Conservation (phyloP, 139 green algal species). For the Coelastrella sp. region DNA sequence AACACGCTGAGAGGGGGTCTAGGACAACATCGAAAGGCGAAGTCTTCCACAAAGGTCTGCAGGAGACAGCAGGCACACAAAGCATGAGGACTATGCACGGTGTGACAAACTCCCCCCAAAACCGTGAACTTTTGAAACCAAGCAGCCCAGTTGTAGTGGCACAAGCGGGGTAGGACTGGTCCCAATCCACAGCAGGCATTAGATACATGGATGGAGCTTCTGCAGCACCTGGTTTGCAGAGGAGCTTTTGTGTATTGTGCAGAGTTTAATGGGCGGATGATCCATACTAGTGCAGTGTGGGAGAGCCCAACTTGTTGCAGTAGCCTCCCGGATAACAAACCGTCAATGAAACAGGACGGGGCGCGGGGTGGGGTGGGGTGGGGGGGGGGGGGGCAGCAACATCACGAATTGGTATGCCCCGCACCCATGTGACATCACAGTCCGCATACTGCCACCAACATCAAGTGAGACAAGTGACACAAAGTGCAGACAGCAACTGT, state of each 20-base stretch:
- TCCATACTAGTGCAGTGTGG: background rate
- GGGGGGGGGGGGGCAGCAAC: background rate
- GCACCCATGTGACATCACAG: background rate
- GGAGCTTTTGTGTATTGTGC: background rate
- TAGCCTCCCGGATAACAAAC: background rate
- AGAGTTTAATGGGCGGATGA: background rate
- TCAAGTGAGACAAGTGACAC: background rate
- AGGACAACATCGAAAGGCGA: background rate
- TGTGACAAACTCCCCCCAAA: background rate
- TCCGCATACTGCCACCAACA: background rate
- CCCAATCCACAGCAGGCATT: background rate
- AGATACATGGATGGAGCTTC: background rate
- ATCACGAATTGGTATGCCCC: background rate
- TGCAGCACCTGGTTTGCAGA: background rate
- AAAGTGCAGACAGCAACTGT: background rate
- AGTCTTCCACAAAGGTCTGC: background rate
- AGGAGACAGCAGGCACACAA: conserved; percentile 1
- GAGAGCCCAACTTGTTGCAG: background rate
- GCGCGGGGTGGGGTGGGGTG: too few species aligned
- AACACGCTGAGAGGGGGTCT: background rate
- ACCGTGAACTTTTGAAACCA: background rate
- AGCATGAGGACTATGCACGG: background rate
- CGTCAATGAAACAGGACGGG: background rate
- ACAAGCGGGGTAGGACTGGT: background rate
- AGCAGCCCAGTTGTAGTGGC: background rate